phyloP scores from a whole-genome alignment of 129 eudicot genomes.

The Erigeron canadensis region DNA sequence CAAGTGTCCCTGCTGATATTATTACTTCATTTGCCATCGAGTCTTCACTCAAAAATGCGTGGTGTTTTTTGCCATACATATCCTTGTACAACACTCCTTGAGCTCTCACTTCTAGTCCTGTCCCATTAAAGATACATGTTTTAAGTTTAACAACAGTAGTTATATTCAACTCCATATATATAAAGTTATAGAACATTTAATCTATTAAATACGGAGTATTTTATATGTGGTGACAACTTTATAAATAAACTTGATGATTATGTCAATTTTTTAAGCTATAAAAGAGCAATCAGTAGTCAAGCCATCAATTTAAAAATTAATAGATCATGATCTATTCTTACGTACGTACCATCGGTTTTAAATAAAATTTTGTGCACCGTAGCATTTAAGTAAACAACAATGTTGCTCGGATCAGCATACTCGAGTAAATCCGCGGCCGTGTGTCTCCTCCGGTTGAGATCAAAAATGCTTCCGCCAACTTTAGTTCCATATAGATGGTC shows the following conservation, averaged over 20 bases:
- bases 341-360: too few relatives aligned
- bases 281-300: too few relatives aligned
- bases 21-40: constrained; percentile 47
- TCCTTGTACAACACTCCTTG: constrained; percentile 63
- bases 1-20: constrained; percentile 66
- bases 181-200: too few relatives aligned
- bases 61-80: constrained; percentile 49
- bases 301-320: too few relatives aligned
- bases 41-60: constrained; percentile 48
- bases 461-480: not conserved
- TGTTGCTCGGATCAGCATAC: not conserved
- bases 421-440: not conserved
- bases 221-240: constrained; percentile 2
- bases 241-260: not conserved
- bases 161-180: too few relatives aligned
- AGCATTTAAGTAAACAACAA: not conserved
- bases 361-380: constrained; percentile 4
- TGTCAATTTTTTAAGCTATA: too few relatives aligned
- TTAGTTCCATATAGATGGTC: not conserved
- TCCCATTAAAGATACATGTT: too few relatives aligned
- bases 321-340: too few relatives aligned
- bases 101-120: constrained; percentile 44
- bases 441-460: not conserved
- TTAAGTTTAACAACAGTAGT: too few relatives aligned
- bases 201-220: too few relatives aligned